Percentiles rank a stretch among this genome's conserved stretches.
These are phyloP conservation scores for Davidsoniella australis DNA, from an alignment of 2,329 filamentous ascomycete species.

Conservation along the genomic window DNA sequence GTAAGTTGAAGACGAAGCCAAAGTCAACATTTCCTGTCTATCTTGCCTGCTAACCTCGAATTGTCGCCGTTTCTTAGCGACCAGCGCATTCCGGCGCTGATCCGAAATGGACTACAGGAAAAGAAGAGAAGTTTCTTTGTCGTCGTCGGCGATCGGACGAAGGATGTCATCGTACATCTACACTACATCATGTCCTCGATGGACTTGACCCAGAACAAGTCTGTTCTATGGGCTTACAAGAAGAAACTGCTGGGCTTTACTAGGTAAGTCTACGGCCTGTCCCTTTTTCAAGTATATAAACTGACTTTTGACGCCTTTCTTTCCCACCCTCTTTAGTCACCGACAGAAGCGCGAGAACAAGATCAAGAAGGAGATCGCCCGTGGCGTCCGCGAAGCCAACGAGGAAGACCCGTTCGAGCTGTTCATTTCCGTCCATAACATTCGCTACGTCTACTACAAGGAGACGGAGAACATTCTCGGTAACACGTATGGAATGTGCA, in stretches of 20 bases:
- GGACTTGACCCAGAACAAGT: constrained; percentile 80
- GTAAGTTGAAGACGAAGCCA: constrained; percentile 20
- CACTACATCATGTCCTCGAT: constrained; percentile 85
- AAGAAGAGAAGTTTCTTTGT: constrained; percentile 98
- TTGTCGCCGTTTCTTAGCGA: constrained; percentile 35
- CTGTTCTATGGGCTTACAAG: constrained; percentile 96
- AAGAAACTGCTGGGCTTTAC: constrained; percentile 91
- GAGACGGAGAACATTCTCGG: constrained; percentile 97
- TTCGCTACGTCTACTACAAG: constrained; percentile 98
- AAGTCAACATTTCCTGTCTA: background rate
- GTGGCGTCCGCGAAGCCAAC: constrained; percentile 82
- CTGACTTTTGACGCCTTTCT: too few species aligned
- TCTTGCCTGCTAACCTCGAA: background rate
- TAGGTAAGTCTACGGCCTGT: constrained; percentile 26
- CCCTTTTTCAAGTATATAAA: background rate
- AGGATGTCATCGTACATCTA: constrained; percentile 87
- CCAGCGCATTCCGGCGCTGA: constrained; percentile 76
- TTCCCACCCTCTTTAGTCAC: constrained; percentile 36
- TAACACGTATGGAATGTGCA: constrained; percentile 97
- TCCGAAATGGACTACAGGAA: constrained; percentile 80
- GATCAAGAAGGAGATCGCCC: constrained; percentile 96
- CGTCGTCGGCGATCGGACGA: constrained; percentile 81
- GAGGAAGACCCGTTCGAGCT: constrained; percentile 91
- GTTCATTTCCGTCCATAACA: constrained; percentile 90
- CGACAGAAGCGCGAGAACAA: constrained; percentile 96